Conservation (phyloP, 225 moss, liverwort and hornwort species). For the Pseudisothecium myosuroides region DNA sequence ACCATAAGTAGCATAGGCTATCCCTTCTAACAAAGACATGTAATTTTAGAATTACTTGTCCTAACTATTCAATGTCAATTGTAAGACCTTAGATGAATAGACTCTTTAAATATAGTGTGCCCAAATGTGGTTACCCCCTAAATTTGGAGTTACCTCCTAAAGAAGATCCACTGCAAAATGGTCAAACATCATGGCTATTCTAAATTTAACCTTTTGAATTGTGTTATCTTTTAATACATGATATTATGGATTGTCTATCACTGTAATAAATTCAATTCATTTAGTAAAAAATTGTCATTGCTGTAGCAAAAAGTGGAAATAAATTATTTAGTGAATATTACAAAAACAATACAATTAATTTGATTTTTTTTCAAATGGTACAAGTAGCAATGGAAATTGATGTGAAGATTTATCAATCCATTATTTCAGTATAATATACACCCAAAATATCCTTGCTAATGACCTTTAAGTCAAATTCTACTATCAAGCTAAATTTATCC, state of each 20-base stretch:
- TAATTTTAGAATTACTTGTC: not conserved
- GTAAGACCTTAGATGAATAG: rapidly evolving
- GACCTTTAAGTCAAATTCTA: not conserved
- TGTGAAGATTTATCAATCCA: not conserved
- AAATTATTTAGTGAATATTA: not conserved
- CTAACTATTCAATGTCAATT: not conserved
- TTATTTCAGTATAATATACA: not conserved
- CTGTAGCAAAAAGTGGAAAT: not conserved
- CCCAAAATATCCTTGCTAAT: no score
- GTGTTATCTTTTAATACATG: not conserved
- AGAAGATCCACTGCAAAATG: not conserved
- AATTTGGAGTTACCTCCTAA: rapidly evolving
- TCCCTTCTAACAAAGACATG: not conserved
- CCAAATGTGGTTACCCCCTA: rapidly evolving
- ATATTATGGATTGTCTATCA: not conserved
- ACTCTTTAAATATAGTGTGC: rapidly evolving
- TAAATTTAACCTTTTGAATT: not conserved
- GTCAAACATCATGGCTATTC: rapidly evolving
- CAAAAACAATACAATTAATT: not conserved
- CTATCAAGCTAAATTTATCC: not conserved
- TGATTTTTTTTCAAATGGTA: not conserved
- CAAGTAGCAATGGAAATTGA: not conserved
- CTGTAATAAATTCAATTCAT: rapidly evolving
- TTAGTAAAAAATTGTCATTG: not conserved
- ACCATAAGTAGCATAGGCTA: rapidly evolving